These are phyloP conservation scores for Acanthamoeba castellanii DNA, from an alignment of 208 protist species.

Conservation along the genomic window DNA sequence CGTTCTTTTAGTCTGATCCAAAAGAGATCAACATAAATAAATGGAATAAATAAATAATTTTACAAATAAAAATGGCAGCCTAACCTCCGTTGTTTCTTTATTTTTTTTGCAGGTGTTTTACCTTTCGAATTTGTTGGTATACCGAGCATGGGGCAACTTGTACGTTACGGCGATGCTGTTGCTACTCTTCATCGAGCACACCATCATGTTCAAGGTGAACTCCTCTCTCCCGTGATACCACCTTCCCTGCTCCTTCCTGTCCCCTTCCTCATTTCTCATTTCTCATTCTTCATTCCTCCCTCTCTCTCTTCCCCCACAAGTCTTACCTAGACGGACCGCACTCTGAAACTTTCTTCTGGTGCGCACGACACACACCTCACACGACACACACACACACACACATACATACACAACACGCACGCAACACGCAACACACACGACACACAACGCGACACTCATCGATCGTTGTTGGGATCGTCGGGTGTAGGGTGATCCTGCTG, in stretches of 20 bases:
- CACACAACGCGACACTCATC: too few species aligned
- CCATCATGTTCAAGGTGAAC: background rate
- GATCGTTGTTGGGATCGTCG: too few species aligned
- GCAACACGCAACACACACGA: too few species aligned
- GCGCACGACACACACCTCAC: background rate
- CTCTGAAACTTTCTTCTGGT: constrained; percentile 18
- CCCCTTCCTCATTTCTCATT: background rate
- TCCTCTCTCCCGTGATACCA: background rate
- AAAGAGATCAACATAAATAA: background rate
- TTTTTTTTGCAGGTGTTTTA: background rate
- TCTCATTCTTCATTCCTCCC: background rate
- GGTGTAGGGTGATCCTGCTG: background rate
- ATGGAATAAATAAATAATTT: background rate
- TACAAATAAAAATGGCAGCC: too few species aligned
- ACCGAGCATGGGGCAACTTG: background rate
- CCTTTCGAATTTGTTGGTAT: background rate
- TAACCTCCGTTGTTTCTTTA: background rate
- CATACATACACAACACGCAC: too few species aligned
- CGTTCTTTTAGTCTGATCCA: background rate
- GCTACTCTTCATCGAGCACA: background rate
- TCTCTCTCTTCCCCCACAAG: background rate
- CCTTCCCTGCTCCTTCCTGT: background rate
- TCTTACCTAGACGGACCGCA: background rate
- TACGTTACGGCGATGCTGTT: constrained; percentile 4
- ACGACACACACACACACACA: background rate